Percentiles rank a stretch among this genome's conserved stretches.
Evolutionary conservation across 305 asterid species (phyloP).

Genomic region (Galium porrigens): DNA sequence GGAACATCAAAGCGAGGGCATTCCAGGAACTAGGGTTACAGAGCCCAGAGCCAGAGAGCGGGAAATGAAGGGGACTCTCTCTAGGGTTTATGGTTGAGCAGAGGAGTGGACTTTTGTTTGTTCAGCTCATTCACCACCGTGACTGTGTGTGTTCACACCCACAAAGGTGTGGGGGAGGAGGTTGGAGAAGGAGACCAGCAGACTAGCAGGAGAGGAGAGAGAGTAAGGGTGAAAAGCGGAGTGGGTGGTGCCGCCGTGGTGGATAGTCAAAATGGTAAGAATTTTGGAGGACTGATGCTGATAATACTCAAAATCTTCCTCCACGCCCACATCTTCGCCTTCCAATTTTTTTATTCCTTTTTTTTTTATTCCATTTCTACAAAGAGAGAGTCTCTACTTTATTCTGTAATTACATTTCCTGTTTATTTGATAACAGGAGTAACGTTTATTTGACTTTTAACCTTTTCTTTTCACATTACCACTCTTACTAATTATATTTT

Average conservation of each 20-base stretch:
- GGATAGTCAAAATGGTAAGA: conserved; percentile 11
- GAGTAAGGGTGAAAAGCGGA: neutral
- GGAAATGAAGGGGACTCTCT: neutral
- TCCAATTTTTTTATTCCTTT: too few species aligned
- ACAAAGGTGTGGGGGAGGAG: neutral
- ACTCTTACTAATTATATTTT: too few species aligned
- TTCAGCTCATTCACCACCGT: conserved; percentile 5
- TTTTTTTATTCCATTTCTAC: too few species aligned
- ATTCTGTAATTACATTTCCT: too few species aligned
- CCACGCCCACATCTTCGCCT: neutral
- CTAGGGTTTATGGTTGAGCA: conserved; percentile 25
- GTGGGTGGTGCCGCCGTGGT: neutral
- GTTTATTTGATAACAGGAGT: too few species aligned
- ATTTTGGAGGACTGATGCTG: neutral
- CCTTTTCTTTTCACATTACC: too few species aligned
- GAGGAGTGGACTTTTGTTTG: neutral
- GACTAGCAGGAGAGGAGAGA: too few species aligned
- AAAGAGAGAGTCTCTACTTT: too few species aligned
- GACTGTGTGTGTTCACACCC: conserved; percentile 17
- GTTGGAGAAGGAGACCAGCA: neutral
- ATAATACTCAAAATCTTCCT: neutral
- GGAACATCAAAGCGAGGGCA: too few species aligned
- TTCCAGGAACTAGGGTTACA: neutral
- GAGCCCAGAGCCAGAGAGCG: too few species aligned
- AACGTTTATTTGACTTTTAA: too few species aligned